Evolutionary conservation across 2,329 filamentous ascomycete genomes (phyloP).

Genomic region (Tolypocladium endophyticum): DNA sequence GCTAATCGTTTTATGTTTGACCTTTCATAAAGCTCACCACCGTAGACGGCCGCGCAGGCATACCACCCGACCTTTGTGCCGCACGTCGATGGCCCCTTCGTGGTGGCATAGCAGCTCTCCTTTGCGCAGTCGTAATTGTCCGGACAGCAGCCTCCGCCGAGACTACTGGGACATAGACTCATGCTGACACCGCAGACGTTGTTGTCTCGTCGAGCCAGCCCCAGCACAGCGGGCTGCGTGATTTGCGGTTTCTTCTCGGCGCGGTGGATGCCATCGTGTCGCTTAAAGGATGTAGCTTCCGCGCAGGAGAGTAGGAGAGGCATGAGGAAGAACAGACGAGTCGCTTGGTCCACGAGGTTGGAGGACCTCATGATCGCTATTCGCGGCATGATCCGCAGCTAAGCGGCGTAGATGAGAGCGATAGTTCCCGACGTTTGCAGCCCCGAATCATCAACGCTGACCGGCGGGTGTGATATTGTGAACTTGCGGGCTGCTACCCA

Average conservation of each 20-base stretch:
- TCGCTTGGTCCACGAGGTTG: neutral
- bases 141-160: slow-evolving; percentile 38
- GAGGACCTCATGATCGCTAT: neutral
- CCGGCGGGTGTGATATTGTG: neutral
- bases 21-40: slow-evolving; percentile 19
- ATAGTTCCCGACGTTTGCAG: neutral
- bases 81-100: slow-evolving; percentile 30
- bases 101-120: slow-evolving; percentile 36
- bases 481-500: neutral
- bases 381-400: neutral
- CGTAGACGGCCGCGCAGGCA: slow-evolving; percentile 25
- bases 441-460: neutral
- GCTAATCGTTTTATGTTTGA: neutral
- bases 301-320: neutral
- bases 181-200: slow-evolving; percentile 15
- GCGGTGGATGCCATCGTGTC: slow-evolving; percentile 19
- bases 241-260: slow-evolving; percentile 14
- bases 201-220: slow-evolving; percentile 4
- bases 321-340: neutral
- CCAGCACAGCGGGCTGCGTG: neutral
- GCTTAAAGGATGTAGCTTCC: slow-evolving; percentile 15
- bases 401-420: neutral
- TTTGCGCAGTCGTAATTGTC: slow-evolving; percentile 35
- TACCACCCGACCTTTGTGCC: slow-evolving; percentile 25
- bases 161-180: slow-evolving; percentile 24